phyloP scores from a whole-genome alignment of 805 yeast species.

The Scheffersomyces ergatensis region DNA sequence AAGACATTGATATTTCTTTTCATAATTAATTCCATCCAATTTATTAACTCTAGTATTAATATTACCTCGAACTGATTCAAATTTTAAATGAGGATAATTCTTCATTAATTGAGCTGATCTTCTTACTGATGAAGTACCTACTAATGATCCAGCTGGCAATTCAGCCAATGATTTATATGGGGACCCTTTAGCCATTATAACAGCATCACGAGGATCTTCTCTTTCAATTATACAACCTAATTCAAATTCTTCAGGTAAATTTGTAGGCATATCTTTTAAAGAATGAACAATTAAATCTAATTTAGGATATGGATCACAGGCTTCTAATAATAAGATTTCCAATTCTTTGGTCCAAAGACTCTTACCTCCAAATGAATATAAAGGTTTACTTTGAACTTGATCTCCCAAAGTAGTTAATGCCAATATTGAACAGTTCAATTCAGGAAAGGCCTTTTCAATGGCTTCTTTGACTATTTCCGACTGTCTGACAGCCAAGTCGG shows the following conservation, averaged over 20 bases:
- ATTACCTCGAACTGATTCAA: constrained; percentile 82
- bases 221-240: constrained; percentile 83
- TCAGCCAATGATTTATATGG: constrained; percentile 65
- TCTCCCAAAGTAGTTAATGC: constrained; percentile 90
- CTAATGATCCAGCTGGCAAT: constrained; percentile 79
- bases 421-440: constrained; percentile 67
- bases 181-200: constrained; percentile 68
- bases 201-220: constrained; percentile 92
- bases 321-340: constrained; percentile 69
- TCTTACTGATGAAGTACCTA: constrained; percentile 93
- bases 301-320: constrained; percentile 60
- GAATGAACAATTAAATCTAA: constrained; percentile 92
- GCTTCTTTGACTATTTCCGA: constrained; percentile 65
- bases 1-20: constrained; percentile 58
- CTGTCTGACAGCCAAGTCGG: constrained; percentile 84
- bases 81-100: constrained; percentile 70
- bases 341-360: constrained; percentile 95
- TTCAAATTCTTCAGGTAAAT: constrained; percentile 84
- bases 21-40: constrained; percentile 46
- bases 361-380: constrained; percentile 95
- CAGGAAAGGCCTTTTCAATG: constrained; percentile 61
- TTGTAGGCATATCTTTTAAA: constrained; percentile 89
- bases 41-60: constrained; percentile 76
- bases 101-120: constrained; percentile 87
- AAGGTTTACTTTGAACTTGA: constrained; percentile 77